phyloP scores from a whole-genome alignment of 2,329 filamentous ascomycete species.

The Paecilomyces niveus region DNA sequence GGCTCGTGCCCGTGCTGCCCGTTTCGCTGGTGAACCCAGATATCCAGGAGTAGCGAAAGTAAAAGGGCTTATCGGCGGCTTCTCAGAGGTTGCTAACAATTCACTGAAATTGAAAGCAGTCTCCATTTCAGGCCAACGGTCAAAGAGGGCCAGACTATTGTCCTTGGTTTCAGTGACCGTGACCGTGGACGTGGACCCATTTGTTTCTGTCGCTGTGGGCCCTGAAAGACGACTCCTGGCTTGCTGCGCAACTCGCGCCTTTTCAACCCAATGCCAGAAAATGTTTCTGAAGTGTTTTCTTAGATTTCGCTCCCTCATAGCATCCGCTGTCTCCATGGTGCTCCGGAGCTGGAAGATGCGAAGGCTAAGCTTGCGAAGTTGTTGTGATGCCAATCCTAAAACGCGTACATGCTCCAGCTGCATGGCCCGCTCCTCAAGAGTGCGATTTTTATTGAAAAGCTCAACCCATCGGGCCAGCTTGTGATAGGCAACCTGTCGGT shows the following conservation, averaged over 20 bases:
- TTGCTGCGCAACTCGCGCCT: slow-evolving; percentile 26
- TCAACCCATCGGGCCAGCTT: slow-evolving; percentile 32
- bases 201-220: slow-evolving; percentile 8
- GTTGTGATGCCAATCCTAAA: slow-evolving; percentile 39
- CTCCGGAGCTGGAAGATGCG: slow-evolving; percentile 49
- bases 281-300: slow-evolving; percentile 50
- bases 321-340: slow-evolving; percentile 45
- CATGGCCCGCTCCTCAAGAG: slow-evolving; percentile 38
- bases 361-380: slow-evolving; percentile 52
- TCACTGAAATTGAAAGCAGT: slow-evolving; percentile 32
- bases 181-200: background rate
- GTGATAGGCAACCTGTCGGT: slow-evolving; percentile 30
- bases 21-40: slow-evolving; percentile 39
- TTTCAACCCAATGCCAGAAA: slow-evolving; percentile 49
- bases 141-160: slow-evolving; percentile 21
- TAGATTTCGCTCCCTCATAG: slow-evolving; percentile 46
- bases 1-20: slow-evolving; percentile 35
- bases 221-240: slow-evolving; percentile 20
- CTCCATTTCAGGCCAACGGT: slow-evolving; percentile 29
- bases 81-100: slow-evolving; percentile 23
- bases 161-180: slow-evolving; percentile 8
- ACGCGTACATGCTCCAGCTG: slow-evolving; percentile 41
- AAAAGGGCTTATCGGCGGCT: slow-evolving; percentile 26
- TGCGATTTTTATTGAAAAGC: slow-evolving; percentile 22
- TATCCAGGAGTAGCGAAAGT: slow-evolving; percentile 33